Conservation (phyloP, 768 basidiomycete species). For the Imleria badia region DNA sequence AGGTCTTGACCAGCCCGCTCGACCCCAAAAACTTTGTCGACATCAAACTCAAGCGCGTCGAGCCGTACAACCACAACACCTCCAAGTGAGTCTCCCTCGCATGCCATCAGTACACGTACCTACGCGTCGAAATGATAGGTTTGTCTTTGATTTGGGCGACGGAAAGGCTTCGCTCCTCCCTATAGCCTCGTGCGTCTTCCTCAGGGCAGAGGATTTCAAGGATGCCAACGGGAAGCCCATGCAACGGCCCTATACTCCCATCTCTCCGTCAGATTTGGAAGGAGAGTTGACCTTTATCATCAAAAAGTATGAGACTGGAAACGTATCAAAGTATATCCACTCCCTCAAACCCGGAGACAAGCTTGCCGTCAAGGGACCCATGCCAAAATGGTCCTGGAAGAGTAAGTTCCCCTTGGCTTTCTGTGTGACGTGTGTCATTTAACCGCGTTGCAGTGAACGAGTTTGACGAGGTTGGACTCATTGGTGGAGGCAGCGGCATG, state of each 20-base stretch:
- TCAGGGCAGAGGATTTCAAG: slow-evolving; percentile 70
- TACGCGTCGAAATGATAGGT: slow-evolving; percentile 41
- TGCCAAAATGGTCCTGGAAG: slow-evolving; percentile 85
- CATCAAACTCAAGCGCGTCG: slow-evolving; percentile 77
- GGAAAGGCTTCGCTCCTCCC: slow-evolving; percentile 77
- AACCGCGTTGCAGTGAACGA: slow-evolving; percentile 61
- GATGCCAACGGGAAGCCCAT: slow-evolving; percentile 85
- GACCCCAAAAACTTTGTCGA: slow-evolving; percentile 74
- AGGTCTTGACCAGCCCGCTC: slow-evolving; percentile 60
- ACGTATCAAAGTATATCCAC: slow-evolving; percentile 83
- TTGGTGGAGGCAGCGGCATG: slow-evolving; percentile 96
- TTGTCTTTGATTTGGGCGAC: slow-evolving; percentile 78
- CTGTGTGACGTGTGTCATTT: background rate
- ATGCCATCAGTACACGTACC: background rate
- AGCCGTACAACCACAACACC: slow-evolving; percentile 95
- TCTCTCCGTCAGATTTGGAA: slow-evolving; percentile 70
- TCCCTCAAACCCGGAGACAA: slow-evolving; percentile 79
- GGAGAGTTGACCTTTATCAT: slow-evolving; percentile 81
- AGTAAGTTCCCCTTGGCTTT: slow-evolving; percentile 38
- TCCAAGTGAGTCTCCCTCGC: slow-evolving; percentile 51
- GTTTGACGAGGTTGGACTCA: slow-evolving; percentile 81
- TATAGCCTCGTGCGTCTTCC: slow-evolving; percentile 73
- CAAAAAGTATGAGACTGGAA: slow-evolving; percentile 83
- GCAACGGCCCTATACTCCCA: slow-evolving; percentile 90
- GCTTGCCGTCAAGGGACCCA: slow-evolving; percentile 87